These are phyloP conservation scores for Neonectria faginata DNA, from an alignment of 2,329 filamentous ascomycete genomes.

Conservation along the genomic window DNA sequence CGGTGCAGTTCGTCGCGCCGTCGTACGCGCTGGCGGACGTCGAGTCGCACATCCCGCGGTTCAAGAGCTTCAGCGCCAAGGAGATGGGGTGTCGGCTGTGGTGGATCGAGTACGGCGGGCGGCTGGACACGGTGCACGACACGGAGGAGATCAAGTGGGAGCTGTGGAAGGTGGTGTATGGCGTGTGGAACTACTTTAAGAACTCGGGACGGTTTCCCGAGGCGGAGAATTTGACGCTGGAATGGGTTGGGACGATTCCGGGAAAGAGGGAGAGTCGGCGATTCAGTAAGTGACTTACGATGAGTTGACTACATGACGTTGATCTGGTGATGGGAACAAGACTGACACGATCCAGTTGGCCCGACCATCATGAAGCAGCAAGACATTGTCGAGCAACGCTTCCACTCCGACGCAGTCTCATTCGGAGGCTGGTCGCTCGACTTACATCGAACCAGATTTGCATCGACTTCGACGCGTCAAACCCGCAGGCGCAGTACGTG, in stretches of 20 bases:
- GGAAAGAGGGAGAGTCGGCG: constrained; percentile 42
- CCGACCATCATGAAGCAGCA: constrained; percentile 43
- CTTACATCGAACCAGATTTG: constrained; percentile 37
- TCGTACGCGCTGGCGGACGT: constrained; percentile 42
- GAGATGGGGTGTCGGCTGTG: constrained; percentile 45
- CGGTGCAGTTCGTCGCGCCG: constrained; percentile 39
- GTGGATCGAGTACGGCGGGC: constrained; percentile 45
- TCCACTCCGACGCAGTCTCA: constrained; percentile 40
- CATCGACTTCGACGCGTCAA: constrained; percentile 33
- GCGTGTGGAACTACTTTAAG: constrained; percentile 44
- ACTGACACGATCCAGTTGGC: constrained; percentile 29
- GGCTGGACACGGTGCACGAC: constrained; percentile 43
- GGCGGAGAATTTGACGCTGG: constrained; percentile 42
- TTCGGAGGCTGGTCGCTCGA: constrained; percentile 44
- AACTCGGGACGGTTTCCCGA: constrained; percentile 44
- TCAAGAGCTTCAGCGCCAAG: constrained; percentile 42
- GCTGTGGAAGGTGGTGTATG: constrained; percentile 44
- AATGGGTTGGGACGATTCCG: constrained; percentile 44
- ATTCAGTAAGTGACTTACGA: constrained; percentile 33
- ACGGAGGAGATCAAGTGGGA: constrained; percentile 46
- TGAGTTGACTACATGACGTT: too few relatives aligned
- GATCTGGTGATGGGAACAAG: not conserved
- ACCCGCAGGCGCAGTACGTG: constrained; percentile 42
- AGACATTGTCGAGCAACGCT: constrained; percentile 43
- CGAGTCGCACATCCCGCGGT: constrained; percentile 40